Percentiles rank a stretch among this genome's conserved stretches.
Conservation (phyloP, 345 rosid species). For the Lagerstroemia speciosa region DNA sequence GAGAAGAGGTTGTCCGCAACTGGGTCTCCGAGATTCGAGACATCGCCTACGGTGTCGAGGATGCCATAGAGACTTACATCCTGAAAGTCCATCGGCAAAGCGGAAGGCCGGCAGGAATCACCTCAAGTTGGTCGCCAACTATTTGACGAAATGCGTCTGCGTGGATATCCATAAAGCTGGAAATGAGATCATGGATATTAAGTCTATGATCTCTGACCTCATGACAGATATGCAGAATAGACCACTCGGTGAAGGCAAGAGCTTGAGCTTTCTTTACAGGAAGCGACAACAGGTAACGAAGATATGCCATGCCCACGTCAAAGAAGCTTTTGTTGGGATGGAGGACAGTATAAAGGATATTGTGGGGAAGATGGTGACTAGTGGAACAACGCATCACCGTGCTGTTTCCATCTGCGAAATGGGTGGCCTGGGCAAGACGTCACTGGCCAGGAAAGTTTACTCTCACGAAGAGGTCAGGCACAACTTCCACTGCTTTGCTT, state of each 20-base stretch:
- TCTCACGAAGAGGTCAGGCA: slow-evolving; percentile 13
- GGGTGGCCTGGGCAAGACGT: slow-evolving; percentile 47
- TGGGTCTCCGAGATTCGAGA: slow-evolving; percentile 9
- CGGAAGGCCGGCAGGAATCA: neutral
- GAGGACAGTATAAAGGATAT: slow-evolving; percentile 13
- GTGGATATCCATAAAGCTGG: slow-evolving; percentile 16
- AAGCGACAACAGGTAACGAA: slow-evolving; percentile 2
- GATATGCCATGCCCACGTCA: slow-evolving; percentile 18
- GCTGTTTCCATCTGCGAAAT: slow-evolving; percentile 32
- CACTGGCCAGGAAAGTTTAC: slow-evolving; percentile 30
- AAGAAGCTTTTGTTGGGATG: slow-evolving; percentile 29
- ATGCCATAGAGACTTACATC: slow-evolving; percentile 6
- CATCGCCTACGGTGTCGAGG: slow-evolving; percentile 14
- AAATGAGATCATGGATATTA: slow-evolving; percentile 17
- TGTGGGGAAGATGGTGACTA: slow-evolving; percentile 13
- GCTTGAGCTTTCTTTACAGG: neutral
- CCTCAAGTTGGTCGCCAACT: neutral
- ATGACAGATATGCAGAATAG: slow-evolving; percentile 25
- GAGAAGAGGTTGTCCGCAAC: neutral
- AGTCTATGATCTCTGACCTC: slow-evolving; percentile 22
- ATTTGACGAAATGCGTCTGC: slow-evolving; percentile 5
- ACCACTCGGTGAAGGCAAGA: neutral
- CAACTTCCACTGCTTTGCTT: slow-evolving; percentile 22
- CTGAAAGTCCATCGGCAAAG: neutral
- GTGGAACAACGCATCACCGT: slow-evolving; percentile 13